Evolutionary conservation across 345 rosid species (phyloP), one percentile per base, ranked within the genome.

Genomic region (Salix udensis): DNA sequence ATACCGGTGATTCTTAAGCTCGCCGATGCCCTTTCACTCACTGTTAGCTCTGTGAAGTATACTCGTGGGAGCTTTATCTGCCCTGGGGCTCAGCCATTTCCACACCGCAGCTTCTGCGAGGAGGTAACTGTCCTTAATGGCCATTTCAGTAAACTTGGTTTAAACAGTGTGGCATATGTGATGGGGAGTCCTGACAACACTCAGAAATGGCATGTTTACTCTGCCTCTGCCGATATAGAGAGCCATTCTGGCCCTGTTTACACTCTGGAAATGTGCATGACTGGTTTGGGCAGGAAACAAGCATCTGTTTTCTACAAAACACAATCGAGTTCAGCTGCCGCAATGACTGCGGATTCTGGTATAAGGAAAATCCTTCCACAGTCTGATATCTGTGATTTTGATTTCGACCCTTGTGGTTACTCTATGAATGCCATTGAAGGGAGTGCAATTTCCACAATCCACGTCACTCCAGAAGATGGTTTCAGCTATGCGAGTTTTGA

Each of bases 401-500:
- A 86, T 8, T 91, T 93, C 60, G 92, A 90, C 5, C 95, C 97
- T 1, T 93, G 97, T 30, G 97, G 98, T 21, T 93, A 93, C 42
- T 93, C 94, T 15, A 93, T 90, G 93, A 93, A 93, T 77, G 81
- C 91, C 1, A 72, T 93, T 5, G 95, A 93, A 88, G 89, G 83
- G n/a, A 79, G 72, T 82, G 91, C 94, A 9, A 73, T 91, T 24
- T 93, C 94, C 4, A 93, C 98, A 14, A 89, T 93, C 78, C 97
- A 93, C 50, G 86, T 93, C 7, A 91, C 95, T 0, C 97, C 95
- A 0, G 97, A 91, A 77, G 97, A 91, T 1, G 90, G 94, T 14
- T 89, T 89, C 78, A 93, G 95, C 50, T 93, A 91, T 74, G 98
- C 97, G 8, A 91, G 98, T 85, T 93, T 93, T 71, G 97, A 93